Conservation (phyloP, 257 asterid genomes). For the Jacaranda copaia region DNA sequence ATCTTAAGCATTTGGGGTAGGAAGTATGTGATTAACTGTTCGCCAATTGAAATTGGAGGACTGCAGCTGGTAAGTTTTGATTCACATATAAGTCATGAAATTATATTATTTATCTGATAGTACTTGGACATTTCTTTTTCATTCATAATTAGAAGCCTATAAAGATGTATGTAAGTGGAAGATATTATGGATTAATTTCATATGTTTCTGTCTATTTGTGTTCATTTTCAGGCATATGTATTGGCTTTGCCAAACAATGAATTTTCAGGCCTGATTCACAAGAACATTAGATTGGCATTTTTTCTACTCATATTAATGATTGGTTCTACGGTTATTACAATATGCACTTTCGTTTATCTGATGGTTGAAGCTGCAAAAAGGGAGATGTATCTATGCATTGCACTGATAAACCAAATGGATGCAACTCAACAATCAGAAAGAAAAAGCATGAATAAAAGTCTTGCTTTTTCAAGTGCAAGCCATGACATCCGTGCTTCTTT, state of each 20-base stretch:
- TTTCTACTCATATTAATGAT: slow-evolving; percentile 43
- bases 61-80: slow-evolving; percentile 50
- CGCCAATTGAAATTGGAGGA: slow-evolving; percentile 51
- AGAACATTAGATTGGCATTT: slow-evolving; percentile 39
- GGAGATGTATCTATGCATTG: slow-evolving; percentile 61
- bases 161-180: neutral
- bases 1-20: slow-evolving; percentile 39
- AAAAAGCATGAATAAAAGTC: slow-evolving; percentile 69
- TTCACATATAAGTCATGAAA: neutral
- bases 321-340: slow-evolving; percentile 29
- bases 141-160: too few relatives aligned
- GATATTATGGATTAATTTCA: neutral
- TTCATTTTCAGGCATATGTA: slow-evolving; percentile 49
- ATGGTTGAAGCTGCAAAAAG: slow-evolving; percentile 48
- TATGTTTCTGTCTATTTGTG: neutral
- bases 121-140: too few relatives aligned
- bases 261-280: slow-evolving; percentile 32
- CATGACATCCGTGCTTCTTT: slow-evolving; percentile 78
- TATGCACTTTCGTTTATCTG: slow-evolving; percentile 38
- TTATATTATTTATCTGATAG: too few relatives aligned
- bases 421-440: slow-evolving; percentile 77
- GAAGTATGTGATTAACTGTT: slow-evolving; percentile 49
- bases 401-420: slow-evolving; percentile 73
- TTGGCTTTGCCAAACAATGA: slow-evolving; percentile 47
- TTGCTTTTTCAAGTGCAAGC: slow-evolving; percentile 79